Conservation (phyloP, 768 basidiomycete genomes). For the Clathrus columnatus region DNA sequence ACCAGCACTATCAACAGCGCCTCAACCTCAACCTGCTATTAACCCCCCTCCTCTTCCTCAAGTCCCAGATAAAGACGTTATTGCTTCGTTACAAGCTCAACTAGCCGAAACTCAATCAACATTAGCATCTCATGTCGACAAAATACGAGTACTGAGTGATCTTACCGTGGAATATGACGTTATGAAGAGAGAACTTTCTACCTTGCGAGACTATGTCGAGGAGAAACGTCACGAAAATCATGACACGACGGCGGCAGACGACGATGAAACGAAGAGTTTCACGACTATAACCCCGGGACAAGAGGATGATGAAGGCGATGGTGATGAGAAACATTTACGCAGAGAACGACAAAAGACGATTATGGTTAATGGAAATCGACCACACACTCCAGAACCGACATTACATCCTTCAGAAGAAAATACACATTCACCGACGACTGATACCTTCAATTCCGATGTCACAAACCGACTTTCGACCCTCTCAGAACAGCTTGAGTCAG, state of each 20-base stretch:
- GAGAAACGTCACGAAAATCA: constrained; percentile 42
- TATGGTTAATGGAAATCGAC: constrained; percentile 46
- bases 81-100: constrained; percentile 62
- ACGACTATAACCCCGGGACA: constrained; percentile 48
- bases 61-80: constrained; percentile 20
- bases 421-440: neutral
- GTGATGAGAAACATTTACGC: constrained; percentile 63
- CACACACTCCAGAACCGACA: constrained; percentile 75
- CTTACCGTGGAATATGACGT: constrained; percentile 61
- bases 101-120: constrained; percentile 77
- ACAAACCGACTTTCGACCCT: constrained; percentile 52
- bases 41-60: constrained; percentile 19
- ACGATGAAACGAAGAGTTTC: constrained; percentile 67
- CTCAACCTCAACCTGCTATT: constrained; percentile 19
- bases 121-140: constrained; percentile 71
- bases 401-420: constrained; percentile 13
- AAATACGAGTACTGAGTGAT: constrained; percentile 54
- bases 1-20: constrained; percentile 18
- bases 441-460: constrained; percentile 35
- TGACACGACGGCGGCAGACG: constrained; percentile 40
- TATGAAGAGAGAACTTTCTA: constrained; percentile 68
- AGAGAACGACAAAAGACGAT: constrained; percentile 48
- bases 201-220: constrained; percentile 66
- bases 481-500: constrained; percentile 64
- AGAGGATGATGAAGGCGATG: constrained; percentile 48